Percentiles rank a stretch among this genome's conserved stretches.
These are phyloP conservation scores for Thielaviopsis ethacetica DNA, from an alignment of 2,329 filamentous ascomycete genomes.

Conservation along the genomic window DNA sequence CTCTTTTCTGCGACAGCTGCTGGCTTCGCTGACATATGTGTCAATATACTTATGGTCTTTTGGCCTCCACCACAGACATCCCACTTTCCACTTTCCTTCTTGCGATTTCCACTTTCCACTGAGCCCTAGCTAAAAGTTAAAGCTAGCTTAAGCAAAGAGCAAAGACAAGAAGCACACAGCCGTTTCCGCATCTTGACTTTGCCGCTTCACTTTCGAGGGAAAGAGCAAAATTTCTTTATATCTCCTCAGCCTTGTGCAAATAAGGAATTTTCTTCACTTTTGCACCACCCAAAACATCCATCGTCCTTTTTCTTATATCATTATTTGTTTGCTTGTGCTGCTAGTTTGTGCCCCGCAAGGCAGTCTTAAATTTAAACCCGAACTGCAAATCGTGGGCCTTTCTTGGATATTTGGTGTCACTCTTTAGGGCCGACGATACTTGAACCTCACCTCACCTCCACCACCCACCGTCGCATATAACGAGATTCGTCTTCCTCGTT, in stretches of 20 bases:
- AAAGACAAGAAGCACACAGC: not conserved
- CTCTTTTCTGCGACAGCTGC: no score
- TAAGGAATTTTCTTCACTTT: not conserved
- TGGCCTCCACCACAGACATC: not conserved
- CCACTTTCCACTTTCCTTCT: slow-evolving; percentile 6
- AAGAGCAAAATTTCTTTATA: not conserved
- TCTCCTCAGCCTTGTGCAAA: not conserved
- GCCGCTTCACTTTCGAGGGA: not conserved
- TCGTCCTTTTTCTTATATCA: not conserved
- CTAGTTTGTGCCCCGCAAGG: no score
- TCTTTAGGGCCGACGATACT: no score
- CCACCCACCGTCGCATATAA: not conserved
- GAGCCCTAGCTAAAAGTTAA: not conserved
- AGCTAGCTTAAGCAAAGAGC: not conserved
- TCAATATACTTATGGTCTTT: slow-evolving; percentile 1
- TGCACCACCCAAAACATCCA: not conserved
- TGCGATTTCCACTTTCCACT: not conserved
- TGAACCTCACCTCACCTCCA: not conserved
- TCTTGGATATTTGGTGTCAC: no score
- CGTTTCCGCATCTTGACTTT: not conserved
- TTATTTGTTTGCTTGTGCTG: not conserved
- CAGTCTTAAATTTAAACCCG: no score
- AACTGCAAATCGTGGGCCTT: no score
- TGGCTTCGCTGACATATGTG: not conserved
- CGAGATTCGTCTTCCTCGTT: not conserved